Percentiles rank a stretch among this genome's conserved stretches.
Conservation (phyloP, 192 early-diverging fungal genomes). For the Mortierella alpina region DNA sequence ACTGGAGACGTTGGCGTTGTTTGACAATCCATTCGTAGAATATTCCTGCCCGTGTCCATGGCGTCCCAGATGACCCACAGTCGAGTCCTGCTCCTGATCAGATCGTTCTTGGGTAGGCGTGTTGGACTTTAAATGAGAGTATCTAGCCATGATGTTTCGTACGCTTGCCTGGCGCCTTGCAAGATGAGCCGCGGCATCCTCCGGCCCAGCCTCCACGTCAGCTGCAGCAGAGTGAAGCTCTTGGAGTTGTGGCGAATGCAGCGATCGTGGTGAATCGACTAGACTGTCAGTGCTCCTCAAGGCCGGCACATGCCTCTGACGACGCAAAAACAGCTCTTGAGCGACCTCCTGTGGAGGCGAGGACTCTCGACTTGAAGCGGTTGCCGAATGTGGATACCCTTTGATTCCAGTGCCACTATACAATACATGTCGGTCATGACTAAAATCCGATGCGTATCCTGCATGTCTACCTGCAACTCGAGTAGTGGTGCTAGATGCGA, state of each 20-base stretch:
- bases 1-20: neutral
- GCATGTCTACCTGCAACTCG: neutral
- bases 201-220: neutral
- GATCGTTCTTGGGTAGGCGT: constrained; percentile 14
- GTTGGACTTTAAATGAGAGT: constrained; percentile 16
- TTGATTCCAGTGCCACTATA: neutral
- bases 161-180: constrained; percentile 28
- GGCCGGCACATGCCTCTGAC: neutral
- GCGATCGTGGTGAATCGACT: neutral
- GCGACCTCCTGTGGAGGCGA: constrained; percentile 14
- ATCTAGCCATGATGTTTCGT: constrained; percentile 32
- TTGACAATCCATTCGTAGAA: too few species aligned
- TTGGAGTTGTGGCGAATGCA: neutral
- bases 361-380: constrained; percentile 20
- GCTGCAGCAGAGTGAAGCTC: neutral
- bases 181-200: neutral
- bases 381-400: neutral
- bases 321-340: neutral
- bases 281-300: too few species aligned
- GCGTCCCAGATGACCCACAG: neutral
- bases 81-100: constrained; percentile 1
- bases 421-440: neutral
- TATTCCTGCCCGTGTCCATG: too few species aligned
- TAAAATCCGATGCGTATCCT: constrained; percentile 28
- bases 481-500: constrained; percentile 7